These are phyloP conservation scores for Sarcomyxa edulis DNA, from an alignment of 768 basidiomycete species.

Conservation along the genomic window DNA sequence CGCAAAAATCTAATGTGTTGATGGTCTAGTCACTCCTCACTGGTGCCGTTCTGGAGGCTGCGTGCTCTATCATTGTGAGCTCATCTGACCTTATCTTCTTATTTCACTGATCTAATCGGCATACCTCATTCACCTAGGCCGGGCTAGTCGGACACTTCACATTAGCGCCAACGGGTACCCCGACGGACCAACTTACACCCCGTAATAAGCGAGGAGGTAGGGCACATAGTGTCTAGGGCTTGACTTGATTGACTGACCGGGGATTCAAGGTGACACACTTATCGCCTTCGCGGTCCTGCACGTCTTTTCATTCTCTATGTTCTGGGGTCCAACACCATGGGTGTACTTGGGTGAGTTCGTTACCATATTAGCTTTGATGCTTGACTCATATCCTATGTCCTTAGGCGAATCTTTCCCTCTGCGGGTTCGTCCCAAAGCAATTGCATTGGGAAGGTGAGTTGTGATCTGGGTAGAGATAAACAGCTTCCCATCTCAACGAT, in stretches of 20 bases:
- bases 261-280: constrained; percentile 45
- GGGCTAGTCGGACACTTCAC: constrained; percentile 69
- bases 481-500: background rate
- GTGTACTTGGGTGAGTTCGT: constrained; percentile 69
- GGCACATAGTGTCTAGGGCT: background rate
- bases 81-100: background rate
- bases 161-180: constrained; percentile 49
- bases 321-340: constrained; percentile 77
- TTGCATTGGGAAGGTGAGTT: constrained; percentile 58
- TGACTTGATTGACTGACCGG: background rate
- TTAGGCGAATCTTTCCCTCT: constrained; percentile 84
- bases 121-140: constrained; percentile 44
- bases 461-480: background rate
- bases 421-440: constrained; percentile 71
- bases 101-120: background rate
- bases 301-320: constrained; percentile 64
- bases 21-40: constrained; percentile 65
- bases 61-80: constrained; percentile 56
- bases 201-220: constrained; percentile 50
- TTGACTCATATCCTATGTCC: constrained; percentile 21
- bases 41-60: constrained; percentile 55
- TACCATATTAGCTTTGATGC: background rate
- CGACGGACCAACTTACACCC: constrained; percentile 39
- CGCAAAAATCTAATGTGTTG: background rate
- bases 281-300: constrained; percentile 79